A percentile compares a stretch with the other conserved stretches of the same genome.
phyloP scores from a whole-genome alignment of 352 stramenopile genomes.

The Globisporangium nodosum region DNA sequence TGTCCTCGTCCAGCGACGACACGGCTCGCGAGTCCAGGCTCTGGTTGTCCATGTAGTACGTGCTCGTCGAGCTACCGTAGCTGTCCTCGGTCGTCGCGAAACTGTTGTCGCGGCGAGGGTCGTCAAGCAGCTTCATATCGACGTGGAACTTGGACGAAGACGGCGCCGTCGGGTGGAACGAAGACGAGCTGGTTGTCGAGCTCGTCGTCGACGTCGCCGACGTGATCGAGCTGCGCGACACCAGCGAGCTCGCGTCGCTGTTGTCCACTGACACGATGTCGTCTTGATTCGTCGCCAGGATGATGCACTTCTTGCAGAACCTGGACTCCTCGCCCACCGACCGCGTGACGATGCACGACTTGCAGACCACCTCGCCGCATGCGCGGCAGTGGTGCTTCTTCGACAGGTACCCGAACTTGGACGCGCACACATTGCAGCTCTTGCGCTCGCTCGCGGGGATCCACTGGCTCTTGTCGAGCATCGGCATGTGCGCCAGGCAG shows the following conservation, averaged over 20 bases:
- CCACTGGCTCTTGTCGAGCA: slow-evolving; percentile 44
- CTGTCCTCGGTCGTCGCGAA: slow-evolving; percentile 38
- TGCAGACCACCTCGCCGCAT: slow-evolving; percentile 74
- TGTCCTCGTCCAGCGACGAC: slow-evolving; percentile 35
- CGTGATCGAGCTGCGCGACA: slow-evolving; percentile 14
- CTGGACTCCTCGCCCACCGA: slow-evolving; percentile 44
- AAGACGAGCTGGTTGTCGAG: neutral
- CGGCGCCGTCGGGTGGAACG: neutral
- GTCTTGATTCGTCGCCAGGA: slow-evolving; percentile 42
- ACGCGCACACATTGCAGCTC: slow-evolving; percentile 55
- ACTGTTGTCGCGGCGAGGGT: slow-evolving; percentile 12
- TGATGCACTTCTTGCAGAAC: slow-evolving; percentile 73
- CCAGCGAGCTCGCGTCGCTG: slow-evolving; percentile 22
- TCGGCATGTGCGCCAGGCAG: slow-evolving; percentile 32
- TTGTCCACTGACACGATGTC: slow-evolving; percentile 19
- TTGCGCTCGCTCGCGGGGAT: slow-evolving; percentile 42
- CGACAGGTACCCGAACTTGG: slow-evolving; percentile 57
- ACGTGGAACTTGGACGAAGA: slow-evolving; percentile 21
- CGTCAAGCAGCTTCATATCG: slow-evolving; percentile 40
- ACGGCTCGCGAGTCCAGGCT: slow-evolving; percentile 23
- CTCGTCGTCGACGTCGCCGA: slow-evolving; percentile 9
- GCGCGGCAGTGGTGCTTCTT: slow-evolving; percentile 74
- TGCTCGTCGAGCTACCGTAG: slow-evolving; percentile 20
- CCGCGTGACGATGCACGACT: slow-evolving; percentile 62
- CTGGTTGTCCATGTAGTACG: slow-evolving; percentile 7